Evolutionary conservation across 345 rosid genomes (phyloP).

Genomic region (Erysimum cheiranthoides): DNA sequence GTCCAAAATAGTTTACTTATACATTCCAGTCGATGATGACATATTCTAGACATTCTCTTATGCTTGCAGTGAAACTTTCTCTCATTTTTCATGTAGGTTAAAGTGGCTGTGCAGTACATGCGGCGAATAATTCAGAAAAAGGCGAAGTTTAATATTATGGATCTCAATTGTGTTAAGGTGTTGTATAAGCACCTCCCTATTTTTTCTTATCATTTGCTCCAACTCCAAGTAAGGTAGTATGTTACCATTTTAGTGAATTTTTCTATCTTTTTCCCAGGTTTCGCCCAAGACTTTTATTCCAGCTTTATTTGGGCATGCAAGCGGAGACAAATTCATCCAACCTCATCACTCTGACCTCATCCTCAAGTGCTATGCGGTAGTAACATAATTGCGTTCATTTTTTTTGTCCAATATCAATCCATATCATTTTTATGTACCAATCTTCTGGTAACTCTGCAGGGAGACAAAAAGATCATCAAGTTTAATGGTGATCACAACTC

Average conservation of each 20-base stretch:
- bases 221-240: slow-evolving; percentile 10
- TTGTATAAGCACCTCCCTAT: slow-evolving; percentile 2
- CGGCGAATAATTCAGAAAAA: slow-evolving; percentile 81
- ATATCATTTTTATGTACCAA: slow-evolving; percentile 6
- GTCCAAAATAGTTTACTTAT: slow-evolving; percentile 7
- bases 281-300: slow-evolving; percentile 92
- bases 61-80: slow-evolving; percentile 25
- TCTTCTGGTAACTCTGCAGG: slow-evolving; percentile 58
- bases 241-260: slow-evolving; percentile 30
- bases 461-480: slow-evolving; percentile 91
- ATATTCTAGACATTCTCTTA: slow-evolving; percentile 9
- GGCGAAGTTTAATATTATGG: slow-evolving; percentile 98
- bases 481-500: slow-evolving; percentile 98
- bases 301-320: slow-evolving; percentile 92
- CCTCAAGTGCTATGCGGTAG: slow-evolving; percentile 76
- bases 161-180: slow-evolving; percentile 90
- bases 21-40: not conserved
- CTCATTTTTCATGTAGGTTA: slow-evolving; percentile 59
- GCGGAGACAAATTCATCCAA: slow-evolving; percentile 87
- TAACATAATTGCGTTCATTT: slow-evolving; percentile 2
- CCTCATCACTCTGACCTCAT: slow-evolving; percentile 86
- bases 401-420: slow-evolving; percentile 13
- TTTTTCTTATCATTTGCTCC: not conserved
- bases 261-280: slow-evolving; percentile 53
- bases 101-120: slow-evolving; percentile 97